Evolutionary conservation across 371 early-diverging fungal species (phyloP), one percentile per base, ranked within the genome.

Genomic region (Nosema bombycis): DNA sequence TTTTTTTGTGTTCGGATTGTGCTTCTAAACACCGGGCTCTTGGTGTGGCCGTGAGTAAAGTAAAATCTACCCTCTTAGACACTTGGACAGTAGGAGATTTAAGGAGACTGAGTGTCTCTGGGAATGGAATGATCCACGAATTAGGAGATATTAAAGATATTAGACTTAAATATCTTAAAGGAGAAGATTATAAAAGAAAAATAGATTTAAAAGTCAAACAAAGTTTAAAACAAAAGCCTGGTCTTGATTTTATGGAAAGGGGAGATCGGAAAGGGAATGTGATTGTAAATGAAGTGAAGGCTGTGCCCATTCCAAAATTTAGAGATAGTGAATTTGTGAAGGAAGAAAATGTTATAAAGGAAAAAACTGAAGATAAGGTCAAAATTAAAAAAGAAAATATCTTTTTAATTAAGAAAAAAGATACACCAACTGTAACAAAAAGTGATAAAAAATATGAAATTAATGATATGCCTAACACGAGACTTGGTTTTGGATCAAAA

Each of bases 1-100:
- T 83, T n/a, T 83, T 83, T 58, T 72, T 83, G 29, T 83, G 84
- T 72, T 64, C 79, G 2, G 80, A 83, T 33, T 83, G 84, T 75
- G 78, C 84, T 46, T 66, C 55, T 18, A 32, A 56, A 30, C 81
- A 83, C 67, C 24, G 84, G 28, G 38, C 64, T 26, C 26, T 80
- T 23, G 79, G 81, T 24, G 61, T 81, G 32, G 26, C 6, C 38
- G 70, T 54, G 24, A 72, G 71, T 10, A 57, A 62, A 46, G 78
- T 83, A n/a, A 83, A 81, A 57, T 63, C 54, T 55, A 67, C 72
- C 1, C 33, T 70, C 21, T 33, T 80, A 21, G 80, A 83, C 69
- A 70, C 30, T 26, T 81, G 80, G 84, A 75, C 6, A 18, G n/a
- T 71, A 29, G 69, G 70, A 30, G 83, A 83, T 37, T 38, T 83